phyloP scores from a whole-genome alignment of 2,329 filamentous ascomycete species.

The Emergomyces orientalis region DNA sequence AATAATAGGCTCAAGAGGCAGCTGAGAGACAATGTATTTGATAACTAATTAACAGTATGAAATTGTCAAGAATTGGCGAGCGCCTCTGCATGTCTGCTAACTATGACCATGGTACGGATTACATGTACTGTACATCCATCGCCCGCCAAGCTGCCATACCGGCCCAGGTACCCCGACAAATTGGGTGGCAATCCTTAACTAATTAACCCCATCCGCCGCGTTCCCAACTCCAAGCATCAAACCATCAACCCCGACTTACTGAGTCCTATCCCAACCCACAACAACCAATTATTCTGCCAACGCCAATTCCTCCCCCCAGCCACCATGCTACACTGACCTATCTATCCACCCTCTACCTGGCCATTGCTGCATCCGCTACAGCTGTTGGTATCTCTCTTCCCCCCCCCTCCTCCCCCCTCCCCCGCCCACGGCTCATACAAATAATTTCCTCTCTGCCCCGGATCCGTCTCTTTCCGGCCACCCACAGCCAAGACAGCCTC shows the following conservation, averaged over 20 bases:
- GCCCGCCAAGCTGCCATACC: too few relatives aligned
- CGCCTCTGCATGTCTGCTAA: too few relatives aligned
- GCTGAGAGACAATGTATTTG: too few relatives aligned
- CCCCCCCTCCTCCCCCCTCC: not conserved
- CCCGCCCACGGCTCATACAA: not conserved
- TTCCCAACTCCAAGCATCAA: not conserved
- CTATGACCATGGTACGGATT: too few relatives aligned
- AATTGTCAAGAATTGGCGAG: too few relatives aligned
- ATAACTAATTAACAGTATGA: too few relatives aligned
- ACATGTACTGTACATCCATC: too few relatives aligned
- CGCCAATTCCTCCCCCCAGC: not conserved
- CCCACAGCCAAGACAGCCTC: not conserved
- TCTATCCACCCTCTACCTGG: not conserved
- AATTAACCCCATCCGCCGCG: too few relatives aligned
- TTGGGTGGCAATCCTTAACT: too few relatives aligned
- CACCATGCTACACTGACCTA: not conserved
- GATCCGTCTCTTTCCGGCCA: conserved; percentile 4
- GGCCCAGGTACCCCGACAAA: too few relatives aligned
- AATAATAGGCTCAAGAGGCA: too few relatives aligned
- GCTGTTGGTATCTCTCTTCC: not conserved
- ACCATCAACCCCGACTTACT: too few relatives aligned
- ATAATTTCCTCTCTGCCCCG: not conserved
- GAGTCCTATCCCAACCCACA: not conserved
- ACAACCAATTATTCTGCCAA: not conserved
- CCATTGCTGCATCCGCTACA: not conserved